Percentiles rank a stretch among this genome's conserved stretches.
Conservation (phyloP, 2,329 filamentous ascomycete species). For the Pseudofabraea citricarpa region DNA sequence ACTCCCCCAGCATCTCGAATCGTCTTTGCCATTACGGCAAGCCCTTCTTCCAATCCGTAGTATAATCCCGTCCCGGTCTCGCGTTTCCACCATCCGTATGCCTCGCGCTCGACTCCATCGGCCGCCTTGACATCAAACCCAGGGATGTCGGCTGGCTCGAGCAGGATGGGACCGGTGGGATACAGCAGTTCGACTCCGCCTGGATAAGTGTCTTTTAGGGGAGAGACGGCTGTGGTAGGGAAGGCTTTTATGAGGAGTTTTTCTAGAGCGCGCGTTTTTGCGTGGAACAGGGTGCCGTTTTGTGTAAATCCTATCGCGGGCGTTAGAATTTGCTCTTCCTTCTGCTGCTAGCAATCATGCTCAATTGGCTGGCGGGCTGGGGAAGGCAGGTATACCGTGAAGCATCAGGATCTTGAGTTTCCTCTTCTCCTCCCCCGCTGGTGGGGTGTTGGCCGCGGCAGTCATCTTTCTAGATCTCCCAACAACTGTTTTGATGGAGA, state of each 20-base stretch:
- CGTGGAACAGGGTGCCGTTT: slow-evolving; percentile 77
- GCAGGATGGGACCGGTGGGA: slow-evolving; percentile 62
- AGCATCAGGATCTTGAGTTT: slow-evolving; percentile 69
- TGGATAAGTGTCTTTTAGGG: slow-evolving; percentile 38
- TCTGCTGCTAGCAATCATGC: too few species aligned
- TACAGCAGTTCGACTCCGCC: slow-evolving; percentile 53
- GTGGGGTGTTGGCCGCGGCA: too few species aligned
- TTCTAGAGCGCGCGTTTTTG: slow-evolving; percentile 82
- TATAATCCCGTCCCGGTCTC: slow-evolving; percentile 63
- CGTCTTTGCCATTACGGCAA: slow-evolving; percentile 55
- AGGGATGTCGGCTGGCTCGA: slow-evolving; percentile 63
- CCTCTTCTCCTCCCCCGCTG: too few species aligned
- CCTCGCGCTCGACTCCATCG: slow-evolving; percentile 49
- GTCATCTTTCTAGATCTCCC: too few species aligned
- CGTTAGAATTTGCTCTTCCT: too few species aligned
- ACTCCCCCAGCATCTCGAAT: slow-evolving; percentile 62
- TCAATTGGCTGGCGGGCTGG: neutral
- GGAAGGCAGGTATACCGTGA: slow-evolving; percentile 47
- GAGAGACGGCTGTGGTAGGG: slow-evolving; percentile 49
- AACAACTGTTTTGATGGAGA: too few species aligned
- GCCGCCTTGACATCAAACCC: slow-evolving; percentile 49
- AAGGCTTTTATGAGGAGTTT: slow-evolving; percentile 76
- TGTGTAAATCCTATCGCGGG: slow-evolving; percentile 71
- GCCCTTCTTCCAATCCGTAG: slow-evolving; percentile 62
- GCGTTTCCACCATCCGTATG: slow-evolving; percentile 79